A percentile compares a stretch with the other conserved stretches of the same genome.
Evolutionary conservation across 345 rosid species (phyloP).

Genomic region (Combretum micranthum): DNA sequence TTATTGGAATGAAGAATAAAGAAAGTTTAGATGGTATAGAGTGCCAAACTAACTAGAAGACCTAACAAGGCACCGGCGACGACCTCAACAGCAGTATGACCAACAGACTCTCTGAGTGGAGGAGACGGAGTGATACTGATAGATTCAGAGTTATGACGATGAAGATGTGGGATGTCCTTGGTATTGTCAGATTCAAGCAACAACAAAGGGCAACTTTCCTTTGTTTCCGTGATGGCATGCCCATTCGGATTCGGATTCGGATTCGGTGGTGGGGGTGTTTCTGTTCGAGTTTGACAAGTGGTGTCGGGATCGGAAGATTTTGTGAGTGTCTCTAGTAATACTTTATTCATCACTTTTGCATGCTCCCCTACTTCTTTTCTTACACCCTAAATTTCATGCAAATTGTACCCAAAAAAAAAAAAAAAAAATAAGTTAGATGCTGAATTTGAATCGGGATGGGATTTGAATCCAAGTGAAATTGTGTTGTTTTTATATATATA

Average conservation of each 20-base stretch:
- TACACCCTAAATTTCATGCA: slow-evolving; percentile 48
- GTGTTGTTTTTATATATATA: slow-evolving; percentile 3
- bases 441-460: background rate
- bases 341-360: slow-evolving; percentile 52
- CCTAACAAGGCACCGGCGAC: slow-evolving; percentile 73
- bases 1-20: too few species aligned
- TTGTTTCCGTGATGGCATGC: slow-evolving; percentile 5
- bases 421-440: too few species aligned
- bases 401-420: too few species aligned
- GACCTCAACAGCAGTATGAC: slow-evolving; percentile 84
- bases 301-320: slow-evolving; percentile 14
- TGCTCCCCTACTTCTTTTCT: slow-evolving; percentile 95
- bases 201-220: slow-evolving; percentile 13
- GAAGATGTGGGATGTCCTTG: slow-evolving; percentile 5
- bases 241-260: slow-evolving; percentile 1
- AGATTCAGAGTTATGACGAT: slow-evolving; percentile 5
- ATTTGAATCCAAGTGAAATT: too few species aligned
- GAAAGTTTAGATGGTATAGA: background rate
- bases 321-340: slow-evolving; percentile 13
- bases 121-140: slow-evolving; percentile 1
- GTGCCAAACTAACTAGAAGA: slow-evolving; percentile 42
- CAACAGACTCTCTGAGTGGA: slow-evolving; percentile 69
- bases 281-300: slow-evolving; percentile 13
- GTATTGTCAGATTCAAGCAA: slow-evolving; percentile 11
- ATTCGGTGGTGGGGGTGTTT: background rate